Percentiles rank a stretch among this genome's conserved stretches.
Evolutionary conservation across 768 basidiomycete species (phyloP).

Genomic region (Pisolithus marmoratus): DNA sequence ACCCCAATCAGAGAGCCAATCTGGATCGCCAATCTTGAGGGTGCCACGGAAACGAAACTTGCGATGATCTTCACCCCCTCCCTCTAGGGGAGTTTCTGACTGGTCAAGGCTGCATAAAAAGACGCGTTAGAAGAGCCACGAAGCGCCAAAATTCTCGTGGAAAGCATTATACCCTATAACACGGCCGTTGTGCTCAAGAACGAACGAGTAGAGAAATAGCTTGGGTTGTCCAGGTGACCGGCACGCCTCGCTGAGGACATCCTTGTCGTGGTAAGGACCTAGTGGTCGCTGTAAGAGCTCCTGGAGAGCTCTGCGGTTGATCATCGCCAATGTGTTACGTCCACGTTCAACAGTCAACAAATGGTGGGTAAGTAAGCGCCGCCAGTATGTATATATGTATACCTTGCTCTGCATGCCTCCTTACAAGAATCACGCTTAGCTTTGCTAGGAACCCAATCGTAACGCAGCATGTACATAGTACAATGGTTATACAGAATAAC

Average conservation of each 20-base stretch:
- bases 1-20: conserved; percentile 49
- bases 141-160: neutral
- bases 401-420: too few relatives aligned
- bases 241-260: conserved; percentile 19
- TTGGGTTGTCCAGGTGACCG: conserved; percentile 4
- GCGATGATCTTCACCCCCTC: conserved; percentile 22
- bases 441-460: too few relatives aligned
- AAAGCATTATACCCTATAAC: conserved; percentile 21
- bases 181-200: conserved; percentile 20
- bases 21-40: conserved; percentile 38
- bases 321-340: conserved; percentile 5
- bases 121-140: conserved; percentile 1
- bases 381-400: too few relatives aligned
- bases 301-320: conserved; percentile 12
- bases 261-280: conserved; percentile 25
- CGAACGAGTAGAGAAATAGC: conserved; percentile 25
- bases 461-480: too few relatives aligned
- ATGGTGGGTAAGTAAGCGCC: too few relatives aligned
- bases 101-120: conserved; percentile 38
- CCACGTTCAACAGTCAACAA: too few relatives aligned
- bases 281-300: conserved; percentile 23
- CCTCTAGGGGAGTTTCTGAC: conserved; percentile 34
- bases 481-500: too few relatives aligned
- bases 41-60: conserved; percentile 47
- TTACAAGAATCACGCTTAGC: too few relatives aligned